Percentiles rank a stretch among this genome's conserved stretches.
phyloP scores from a whole-genome alignment of 2,329 filamentous ascomycete species.

The Fusarium nisikadoi region DNA sequence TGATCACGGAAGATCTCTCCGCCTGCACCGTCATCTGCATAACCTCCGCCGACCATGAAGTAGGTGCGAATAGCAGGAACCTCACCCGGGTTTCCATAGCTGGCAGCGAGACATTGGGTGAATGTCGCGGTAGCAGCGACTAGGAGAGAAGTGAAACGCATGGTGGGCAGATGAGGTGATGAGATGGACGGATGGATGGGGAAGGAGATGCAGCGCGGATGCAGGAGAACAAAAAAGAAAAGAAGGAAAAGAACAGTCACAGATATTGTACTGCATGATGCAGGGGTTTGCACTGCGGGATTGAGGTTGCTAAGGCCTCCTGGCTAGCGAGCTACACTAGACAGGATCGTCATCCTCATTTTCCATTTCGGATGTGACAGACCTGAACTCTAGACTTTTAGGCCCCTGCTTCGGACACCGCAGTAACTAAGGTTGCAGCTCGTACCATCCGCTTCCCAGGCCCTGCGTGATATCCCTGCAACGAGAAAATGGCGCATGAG shows the following conservation, averaged over 20 bases:
- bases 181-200: not conserved
- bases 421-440: not conserved
- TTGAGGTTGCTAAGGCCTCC: not conserved
- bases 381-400: not conserved
- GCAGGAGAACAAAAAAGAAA: conserved; percentile 1
- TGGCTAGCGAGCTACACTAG: not conserved
- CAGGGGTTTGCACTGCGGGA: not conserved
- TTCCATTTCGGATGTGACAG: not conserved
- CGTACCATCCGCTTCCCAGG: not conserved
- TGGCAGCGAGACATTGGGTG: not conserved
- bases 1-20: conserved; percentile 38
- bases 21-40: conserved; percentile 32
- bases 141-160: not conserved
- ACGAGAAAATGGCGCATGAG: not conserved
- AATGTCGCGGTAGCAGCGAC: not conserved
- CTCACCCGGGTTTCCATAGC: not conserved
- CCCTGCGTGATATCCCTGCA: not conserved
- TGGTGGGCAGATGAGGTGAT: not conserved
- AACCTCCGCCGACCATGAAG: conserved; percentile 31
- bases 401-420: not conserved
- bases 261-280: conserved; percentile 3
- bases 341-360: not conserved
- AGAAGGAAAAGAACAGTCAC: not conserved
- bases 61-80: conserved; percentile 28
- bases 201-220: not conserved